Conservation (phyloP, 345 rosid species). For the Gynandropsis gynandra region DNA sequence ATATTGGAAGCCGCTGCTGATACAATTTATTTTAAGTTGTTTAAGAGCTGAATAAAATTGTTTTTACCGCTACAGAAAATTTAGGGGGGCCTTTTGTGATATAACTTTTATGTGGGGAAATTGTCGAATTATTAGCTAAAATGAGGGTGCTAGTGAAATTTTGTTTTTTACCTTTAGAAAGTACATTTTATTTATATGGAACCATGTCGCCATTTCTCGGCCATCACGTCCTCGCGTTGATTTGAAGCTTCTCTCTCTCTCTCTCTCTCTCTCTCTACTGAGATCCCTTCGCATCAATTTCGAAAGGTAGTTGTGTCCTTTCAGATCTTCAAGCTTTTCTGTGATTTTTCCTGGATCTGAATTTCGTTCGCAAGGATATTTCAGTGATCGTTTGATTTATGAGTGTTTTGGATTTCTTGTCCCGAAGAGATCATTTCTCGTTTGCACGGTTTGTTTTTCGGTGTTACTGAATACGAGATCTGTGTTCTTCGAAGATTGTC, state of each 20-base stretch:
- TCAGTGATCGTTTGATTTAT: background rate
- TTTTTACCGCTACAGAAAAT: too few relatives aligned
- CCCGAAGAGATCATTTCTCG: constrained; percentile 1
- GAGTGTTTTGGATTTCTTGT: background rate
- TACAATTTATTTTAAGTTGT: too few relatives aligned
- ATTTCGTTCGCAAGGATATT: background rate
- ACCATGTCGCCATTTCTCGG: background rate
- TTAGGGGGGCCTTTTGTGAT: too few relatives aligned
- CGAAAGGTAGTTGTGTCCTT: constrained; percentile 22
- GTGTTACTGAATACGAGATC: background rate
- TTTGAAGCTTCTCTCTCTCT: constrained; percentile 21
- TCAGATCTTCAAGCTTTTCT: background rate
- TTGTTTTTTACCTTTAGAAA: too few relatives aligned
- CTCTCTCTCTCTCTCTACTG: constrained; percentile 3
- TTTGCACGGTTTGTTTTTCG: constrained; percentile 11
- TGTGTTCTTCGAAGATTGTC: constrained; percentile 1
- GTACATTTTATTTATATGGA: too few relatives aligned
- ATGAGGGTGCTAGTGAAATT: too few relatives aligned
- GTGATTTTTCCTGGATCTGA: background rate
- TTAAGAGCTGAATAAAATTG: too few relatives aligned
- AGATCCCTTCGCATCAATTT: constrained; percentile 25
- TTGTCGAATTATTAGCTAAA: too few relatives aligned
- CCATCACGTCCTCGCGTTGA: constrained; percentile 25
- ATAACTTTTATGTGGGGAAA: too few relatives aligned
- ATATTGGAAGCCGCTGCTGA: too few relatives aligned